Evolutionary conservation across 306 rosid genomes (phyloP).

Genomic region (Medicago ruthenica): DNA sequence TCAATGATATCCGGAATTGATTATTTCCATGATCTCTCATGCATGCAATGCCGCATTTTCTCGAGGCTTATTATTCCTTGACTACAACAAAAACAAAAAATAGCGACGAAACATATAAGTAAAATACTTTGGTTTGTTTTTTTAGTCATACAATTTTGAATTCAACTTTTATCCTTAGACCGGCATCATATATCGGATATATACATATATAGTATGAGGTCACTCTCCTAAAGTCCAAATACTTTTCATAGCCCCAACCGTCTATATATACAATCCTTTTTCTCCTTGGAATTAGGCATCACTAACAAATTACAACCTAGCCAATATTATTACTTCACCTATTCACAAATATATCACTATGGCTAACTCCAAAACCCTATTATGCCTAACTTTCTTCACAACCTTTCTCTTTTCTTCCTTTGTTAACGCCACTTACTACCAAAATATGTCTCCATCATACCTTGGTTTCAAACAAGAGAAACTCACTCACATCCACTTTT

Average conservation of each 20-base stretch:
- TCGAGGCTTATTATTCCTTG: not conserved
- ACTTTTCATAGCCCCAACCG: not conserved
- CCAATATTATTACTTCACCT: not conserved
- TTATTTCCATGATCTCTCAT: not conserved
- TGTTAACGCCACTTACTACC: slow-evolving; percentile 15
- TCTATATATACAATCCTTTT: not conserved
- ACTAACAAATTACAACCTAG: not conserved
- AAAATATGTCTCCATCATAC: slow-evolving; percentile 23
- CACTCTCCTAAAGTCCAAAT: not conserved
- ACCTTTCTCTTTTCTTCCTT: slow-evolving; percentile 10
- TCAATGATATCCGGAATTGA: not conserved
- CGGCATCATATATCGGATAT: not conserved
- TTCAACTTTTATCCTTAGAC: not conserved
- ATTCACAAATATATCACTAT: not conserved
- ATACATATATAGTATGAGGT: no score
- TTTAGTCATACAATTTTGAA: not conserved
- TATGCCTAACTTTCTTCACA: not conserved
- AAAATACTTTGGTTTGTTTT: not conserved
- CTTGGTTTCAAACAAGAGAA: slow-evolving; percentile 49
- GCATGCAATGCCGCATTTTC: not conserved
- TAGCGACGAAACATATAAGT: not conserved
- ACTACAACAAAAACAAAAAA: not conserved
- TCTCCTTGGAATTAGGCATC: not conserved
- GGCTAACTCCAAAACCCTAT: slow-evolving; percentile 12
- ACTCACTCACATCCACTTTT: slow-evolving; percentile 62